Base-by-base conservation (phyloP, 2,329 filamentous ascomycete genomes). In the Arthrobotrys sinensis region DNA sequence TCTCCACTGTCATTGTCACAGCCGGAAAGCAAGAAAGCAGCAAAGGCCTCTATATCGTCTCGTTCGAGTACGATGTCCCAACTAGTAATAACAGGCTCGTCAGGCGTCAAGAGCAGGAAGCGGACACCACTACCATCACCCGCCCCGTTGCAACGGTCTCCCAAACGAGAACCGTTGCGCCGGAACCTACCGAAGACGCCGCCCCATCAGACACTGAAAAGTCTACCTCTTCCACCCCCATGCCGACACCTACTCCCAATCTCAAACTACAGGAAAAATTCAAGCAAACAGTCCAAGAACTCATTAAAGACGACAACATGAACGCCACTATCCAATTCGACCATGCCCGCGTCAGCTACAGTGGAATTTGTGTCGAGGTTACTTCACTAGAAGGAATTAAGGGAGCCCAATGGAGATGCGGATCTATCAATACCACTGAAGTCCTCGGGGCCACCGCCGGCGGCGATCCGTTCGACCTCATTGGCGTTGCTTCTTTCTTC, bases 11-110 rank as follows among this genome's bases (percentile, higher is more conserved):
- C 38, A 77, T 82, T 60, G 76, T 82, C 6, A 77, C 79, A 36
- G 80, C 81, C 53, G 53, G 76, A 24, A 81, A 79, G 10, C 24
- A 80, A 1, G 24, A 76, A 6, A 76, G 73, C 36, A 70, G 80
- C 48, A 80, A 80, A 2, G 81, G 81, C 19, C 80, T 81, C 57
- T 81, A 81, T 76, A 80, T 82, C 52, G 80, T 82, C n/a, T 81
- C 80, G 0, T 80, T 82, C 55, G 65, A 76, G 38, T 82, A 82
- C 70, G 70, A 81, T 32, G 7, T 72, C 21, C 43, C 62, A 34
- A 34, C 50, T 19, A 40, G 32, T 36, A 53, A 46, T 8, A 68
- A 34, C 16, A 66, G 28, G n/a, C 52, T 77, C 21, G 40, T 55
- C 7, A 78, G 60, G 16, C 75, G 75, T 50, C 67, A 72, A 24